A percentile compares a stretch with the other conserved stretches of the same genome.
These are phyloP conservation scores for Yamadazyma jaroonii DNA, from an alignment of 1,139 yeast genomes.

Conservation along the genomic window DNA sequence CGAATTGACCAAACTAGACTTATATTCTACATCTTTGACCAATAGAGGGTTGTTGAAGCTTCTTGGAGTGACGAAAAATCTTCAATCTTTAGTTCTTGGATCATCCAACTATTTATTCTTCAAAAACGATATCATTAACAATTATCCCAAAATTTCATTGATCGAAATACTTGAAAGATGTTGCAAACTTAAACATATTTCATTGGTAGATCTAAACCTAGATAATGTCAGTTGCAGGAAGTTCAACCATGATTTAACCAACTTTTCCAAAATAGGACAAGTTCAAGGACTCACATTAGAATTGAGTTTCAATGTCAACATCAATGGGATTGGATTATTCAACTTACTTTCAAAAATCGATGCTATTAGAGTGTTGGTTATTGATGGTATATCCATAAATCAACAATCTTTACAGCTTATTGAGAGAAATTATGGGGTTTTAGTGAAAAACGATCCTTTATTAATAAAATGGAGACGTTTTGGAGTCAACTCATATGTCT, in stretches of 20 bases:
- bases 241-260: slow-evolving; percentile 25
- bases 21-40: slow-evolving; percentile 33
- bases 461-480: slow-evolving; percentile 34
- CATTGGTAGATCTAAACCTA: slow-evolving; percentile 35
- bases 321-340: slow-evolving; percentile 42
- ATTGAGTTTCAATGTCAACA: slow-evolving; percentile 32
- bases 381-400: slow-evolving; percentile 38
- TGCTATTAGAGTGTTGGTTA: slow-evolving; percentile 20
- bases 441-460: slow-evolving; percentile 24
- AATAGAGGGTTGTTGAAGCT: slow-evolving; percentile 30
- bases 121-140: slow-evolving; percentile 23
- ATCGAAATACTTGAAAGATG: slow-evolving; percentile 21
- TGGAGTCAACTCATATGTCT: slow-evolving; percentile 32
- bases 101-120: slow-evolving; percentile 30
- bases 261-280: slow-evolving; percentile 5
- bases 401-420: slow-evolving; percentile 27
- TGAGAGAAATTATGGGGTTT: slow-evolving; percentile 19
- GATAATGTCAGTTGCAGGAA: slow-evolving; percentile 35
- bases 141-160: slow-evolving; percentile 17
- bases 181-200: slow-evolving; percentile 24
- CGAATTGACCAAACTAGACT: slow-evolving; percentile 26
- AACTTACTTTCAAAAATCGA: slow-evolving; percentile 22
- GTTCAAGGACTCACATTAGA: slow-evolving; percentile 22
- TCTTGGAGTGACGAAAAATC: slow-evolving; percentile 18
- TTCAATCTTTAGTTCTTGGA: slow-evolving; percentile 25